Percentiles rank a stretch among this genome's conserved stretches.
phyloP scores from a whole-genome alignment of 1,139 yeast species.

The Kluyveromyces sp. region DNA sequence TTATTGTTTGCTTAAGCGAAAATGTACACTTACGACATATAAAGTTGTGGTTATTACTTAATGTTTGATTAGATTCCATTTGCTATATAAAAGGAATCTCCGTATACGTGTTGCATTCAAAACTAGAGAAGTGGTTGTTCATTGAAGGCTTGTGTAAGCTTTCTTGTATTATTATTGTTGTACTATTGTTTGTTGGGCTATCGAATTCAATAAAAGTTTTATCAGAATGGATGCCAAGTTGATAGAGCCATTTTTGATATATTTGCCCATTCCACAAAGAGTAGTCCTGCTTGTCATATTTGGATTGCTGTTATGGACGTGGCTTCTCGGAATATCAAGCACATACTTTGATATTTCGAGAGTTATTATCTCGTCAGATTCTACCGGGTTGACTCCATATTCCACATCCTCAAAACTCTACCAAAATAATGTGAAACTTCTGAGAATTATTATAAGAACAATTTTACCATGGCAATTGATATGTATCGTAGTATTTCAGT shows the following conservation, averaged over 20 bases:
- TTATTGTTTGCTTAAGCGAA: no score
- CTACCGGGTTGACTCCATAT: slow-evolving; percentile 21
- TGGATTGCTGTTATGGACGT: slow-evolving; percentile 46
- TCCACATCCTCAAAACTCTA: slow-evolving; percentile 21
- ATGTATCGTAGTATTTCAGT: slow-evolving; percentile 7
- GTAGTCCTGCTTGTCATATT: slow-evolving; percentile 36
- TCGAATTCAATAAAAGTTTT: no score
- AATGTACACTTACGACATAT: no score
- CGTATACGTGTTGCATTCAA: no score
- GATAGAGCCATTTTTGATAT: slow-evolving; percentile 21
- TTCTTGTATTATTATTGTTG: no score
- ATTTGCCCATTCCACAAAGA: slow-evolving; percentile 44
- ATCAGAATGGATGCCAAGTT: background rate
- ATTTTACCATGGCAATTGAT: slow-evolving; percentile 19
- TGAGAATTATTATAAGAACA: slow-evolving; percentile 23
- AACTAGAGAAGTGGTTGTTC: no score
- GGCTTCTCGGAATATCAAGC: slow-evolving; percentile 34
- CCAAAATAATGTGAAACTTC: slow-evolving; percentile 18
- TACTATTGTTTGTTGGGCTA: no score
- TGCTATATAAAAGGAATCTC: no score
- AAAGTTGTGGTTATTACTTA: no score
- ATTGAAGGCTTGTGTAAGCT: no score
- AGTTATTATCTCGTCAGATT: slow-evolving; percentile 32
- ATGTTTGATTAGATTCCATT: no score
- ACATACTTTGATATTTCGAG: slow-evolving; percentile 35